Evolutionary conservation across 192 early-diverging fungal genomes (phyloP), one percentile per base, ranked within the genome.

Genomic region (Rhizophagus sp.): DNA sequence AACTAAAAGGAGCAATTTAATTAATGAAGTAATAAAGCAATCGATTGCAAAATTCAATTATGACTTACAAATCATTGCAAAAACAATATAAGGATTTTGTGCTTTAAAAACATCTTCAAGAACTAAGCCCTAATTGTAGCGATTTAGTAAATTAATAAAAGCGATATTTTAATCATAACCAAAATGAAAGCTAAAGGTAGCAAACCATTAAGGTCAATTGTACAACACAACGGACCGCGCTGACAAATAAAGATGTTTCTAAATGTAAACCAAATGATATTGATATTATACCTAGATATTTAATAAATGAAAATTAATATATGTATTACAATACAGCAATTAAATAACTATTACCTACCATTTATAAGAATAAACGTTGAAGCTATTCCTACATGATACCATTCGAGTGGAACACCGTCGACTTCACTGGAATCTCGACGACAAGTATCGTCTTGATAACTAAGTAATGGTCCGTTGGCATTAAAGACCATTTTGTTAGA

Each of bases 191-290:
- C 30, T 41, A 41, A 19, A 8, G 34, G n/a, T 15, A 7, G 50
- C 76, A 74, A 86, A 91, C 91, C 86, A 97, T 91, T 25, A 93
- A 70, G 2, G 91, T 91, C 49, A 97, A 86, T 79, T 97, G 96
- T 24, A 92, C 85, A 33, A 95, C 81, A 80, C 93, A 95, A 25
- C 95, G 90, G 68, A 91, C 71, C 0, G 94, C 87, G 8, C 93
- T 86, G 8, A 96, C 83, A 15, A 94, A 83, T 11, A 97, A 80
- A 3, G 89, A 89, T n/a, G 67, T 82, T 80, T 90, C 90, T 8
- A 97, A 78, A 3, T 90, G 88, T 25, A 95, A 87, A 1, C 92
- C 90, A 24, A 97, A 83, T 62, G 81, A 83, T n/a, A 88, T 49
- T 2, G 92, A 94, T 27, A 94, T 82, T 3, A 73, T 69, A n/a